Conservation (phyloP, 805 yeast genomes). For the Cyberlindnera saturnus region DNA sequence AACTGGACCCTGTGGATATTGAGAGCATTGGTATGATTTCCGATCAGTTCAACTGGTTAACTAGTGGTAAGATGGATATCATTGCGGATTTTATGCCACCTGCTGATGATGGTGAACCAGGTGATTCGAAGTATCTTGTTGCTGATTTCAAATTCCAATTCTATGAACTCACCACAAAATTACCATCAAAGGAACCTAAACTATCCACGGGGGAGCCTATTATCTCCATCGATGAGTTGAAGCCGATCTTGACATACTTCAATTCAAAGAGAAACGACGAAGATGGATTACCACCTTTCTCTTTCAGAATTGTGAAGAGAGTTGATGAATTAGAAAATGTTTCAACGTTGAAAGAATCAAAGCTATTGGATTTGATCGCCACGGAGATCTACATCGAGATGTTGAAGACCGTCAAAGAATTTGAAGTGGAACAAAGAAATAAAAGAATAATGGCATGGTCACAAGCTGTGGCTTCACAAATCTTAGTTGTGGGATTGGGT, state of each 20-base stretch:
- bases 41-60: slow-evolving; percentile 56
- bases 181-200: slow-evolving; percentile 43
- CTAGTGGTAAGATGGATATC: slow-evolving; percentile 63
- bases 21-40: slow-evolving; percentile 29
- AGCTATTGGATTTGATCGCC: slow-evolving; percentile 43
- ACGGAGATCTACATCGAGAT: slow-evolving; percentile 55
- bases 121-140: slow-evolving; percentile 46
- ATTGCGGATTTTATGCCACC: slow-evolving; percentile 73
- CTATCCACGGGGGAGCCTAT: slow-evolving; percentile 51
- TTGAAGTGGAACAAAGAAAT: slow-evolving; percentile 38
- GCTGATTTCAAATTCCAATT: slow-evolving; percentile 63
- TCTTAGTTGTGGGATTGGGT: slow-evolving; percentile 52
- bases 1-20: slow-evolving; percentile 33
- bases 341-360: slow-evolving; percentile 34
- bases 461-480: slow-evolving; percentile 52
- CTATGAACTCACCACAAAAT: slow-evolving; percentile 51
- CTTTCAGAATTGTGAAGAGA: slow-evolving; percentile 41
- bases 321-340: slow-evolving; percentile 36
- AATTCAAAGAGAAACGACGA: slow-evolving; percentile 36
- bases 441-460: slow-evolving; percentile 52
- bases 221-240: slow-evolving; percentile 50
- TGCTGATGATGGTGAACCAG: slow-evolving; percentile 28
- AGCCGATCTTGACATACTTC: slow-evolving; percentile 55
- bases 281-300: slow-evolving; percentile 25
- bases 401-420: slow-evolving; percentile 45